phyloP scores from a whole-genome alignment of 306 rosid genomes.

The Ormosia emarginata region DNA sequence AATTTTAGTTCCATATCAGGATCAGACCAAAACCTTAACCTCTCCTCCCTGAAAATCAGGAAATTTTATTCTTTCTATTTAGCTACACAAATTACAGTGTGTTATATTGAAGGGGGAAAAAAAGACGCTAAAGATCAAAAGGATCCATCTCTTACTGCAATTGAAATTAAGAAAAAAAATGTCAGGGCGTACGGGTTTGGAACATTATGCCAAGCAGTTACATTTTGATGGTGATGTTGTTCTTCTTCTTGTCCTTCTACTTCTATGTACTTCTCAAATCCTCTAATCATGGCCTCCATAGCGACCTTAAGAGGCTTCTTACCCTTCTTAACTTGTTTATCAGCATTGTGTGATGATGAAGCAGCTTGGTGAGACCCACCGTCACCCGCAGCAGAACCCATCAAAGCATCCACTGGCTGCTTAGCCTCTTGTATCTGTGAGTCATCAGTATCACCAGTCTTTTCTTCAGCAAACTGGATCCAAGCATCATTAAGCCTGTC shows the following conservation, averaged over 20 bases:
- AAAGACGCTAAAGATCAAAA: not conserved
- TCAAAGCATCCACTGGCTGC: conserved; percentile 53
- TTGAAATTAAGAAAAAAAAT: not conserved
- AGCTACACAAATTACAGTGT: not conserved
- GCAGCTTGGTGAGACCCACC: conserved; percentile 71
- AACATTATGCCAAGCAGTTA: conserved; percentile 97
- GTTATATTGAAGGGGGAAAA: not conserved
- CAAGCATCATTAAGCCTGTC: conserved; percentile 91
- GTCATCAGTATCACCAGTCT: conserved; percentile 24
- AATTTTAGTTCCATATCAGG: conserved; percentile 87
- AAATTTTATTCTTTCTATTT: not conserved
- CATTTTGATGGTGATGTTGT: conserved; percentile 55
- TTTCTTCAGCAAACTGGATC: conserved; percentile 81
- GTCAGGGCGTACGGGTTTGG: conserved; percentile 66
- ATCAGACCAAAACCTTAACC: conserved; percentile 98
- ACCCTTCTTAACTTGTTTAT: conserved; percentile 23
- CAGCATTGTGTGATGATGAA: not conserved
- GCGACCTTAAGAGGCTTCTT: conserved; percentile 74
- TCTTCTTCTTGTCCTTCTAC: conserved; percentile 44
- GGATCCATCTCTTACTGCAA: not conserved
- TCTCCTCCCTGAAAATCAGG: conserved; percentile 78
- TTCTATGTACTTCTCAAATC: conserved; percentile 56
- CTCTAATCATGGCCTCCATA: conserved; percentile 94
- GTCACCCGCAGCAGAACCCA: conserved; percentile 72
- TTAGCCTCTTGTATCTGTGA: conserved; percentile 26